Evolutionary conservation across 768 basidiomycete genomes (phyloP), one percentile per base, ranked within the genome.

Genomic region (Kwoniella sp.): DNA sequence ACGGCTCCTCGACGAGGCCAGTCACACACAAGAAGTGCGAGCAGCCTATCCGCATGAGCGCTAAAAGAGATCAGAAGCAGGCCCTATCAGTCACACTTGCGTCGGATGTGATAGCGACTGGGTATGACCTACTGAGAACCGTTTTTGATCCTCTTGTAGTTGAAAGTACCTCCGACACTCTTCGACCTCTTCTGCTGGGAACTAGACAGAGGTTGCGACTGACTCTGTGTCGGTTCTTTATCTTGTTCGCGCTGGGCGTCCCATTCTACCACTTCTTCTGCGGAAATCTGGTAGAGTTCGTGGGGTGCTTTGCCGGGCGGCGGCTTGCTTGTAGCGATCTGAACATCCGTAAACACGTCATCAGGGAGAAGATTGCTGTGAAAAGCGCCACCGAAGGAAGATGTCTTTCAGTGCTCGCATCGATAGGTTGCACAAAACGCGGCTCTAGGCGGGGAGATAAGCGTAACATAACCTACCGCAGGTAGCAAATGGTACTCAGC

Each of bases 391-490:
- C 5, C 34, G 34, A 37, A 37, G 7, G 13, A 37, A 37, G 7
- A 37, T 5, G 13, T 37, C 13, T 5, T 7, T 37, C 34, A 37
- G 34, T 13, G 34, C 34, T 37, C 5, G 34, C 13, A 5, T 37
- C 34, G 34, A n/a, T n/a, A n/a, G n/a, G n/a, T n/a, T n/a, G n/a
- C n/a, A n/a, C n/a, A n/a, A n/a, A n/a, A n/a, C n/a, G n/a, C n/a
- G n/a, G n/a, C n/a, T n/a, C n/a, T n/a, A n/a, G n/a, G n/a, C n/a
- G n/a, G n/a, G n/a, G n/a, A n/a, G n/a, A n/a, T n/a, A n/a, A n/a
- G n/a, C n/a, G n/a, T n/a, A n/a, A n/a, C n/a, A n/a, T n/a, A 47
- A 34, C 66, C 54, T 15, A 68, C 67, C 67, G 61, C 4, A 63
- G 59, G 45, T 55, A 68, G 38, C 54, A 58, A 30, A 68, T 64